Evolutionary conservation across 768 basidiomycete genomes (phyloP), one percentile per base, ranked within the genome.

Genomic region (Termitomyces sp.): DNA sequence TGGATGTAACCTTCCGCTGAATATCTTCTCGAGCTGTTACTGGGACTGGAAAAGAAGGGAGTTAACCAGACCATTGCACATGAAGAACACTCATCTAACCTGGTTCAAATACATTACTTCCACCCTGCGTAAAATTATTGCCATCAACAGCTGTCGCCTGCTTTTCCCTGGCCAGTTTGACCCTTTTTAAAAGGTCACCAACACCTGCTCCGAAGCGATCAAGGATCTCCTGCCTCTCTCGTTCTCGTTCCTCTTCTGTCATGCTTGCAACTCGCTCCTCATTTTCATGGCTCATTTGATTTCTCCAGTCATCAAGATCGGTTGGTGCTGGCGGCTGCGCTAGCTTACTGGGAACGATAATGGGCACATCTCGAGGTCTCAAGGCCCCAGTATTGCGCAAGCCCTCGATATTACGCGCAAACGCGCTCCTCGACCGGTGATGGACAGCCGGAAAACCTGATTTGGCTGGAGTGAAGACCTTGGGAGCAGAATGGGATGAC

Each of bases 151-250:
- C 12, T 47, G 56, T 54, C 41, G 47, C 56, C 62, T 64, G 32
- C 42, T 64, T 70, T 69, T 76, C 80, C 66, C 76, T 71, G 20
- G 78, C 76, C 48, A 75, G 70, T 57, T 74, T 77, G 20, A 81
- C 80, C 51, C 76, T 81, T 61, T 70, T 77, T 64, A 95, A 59
- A 3, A 91, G 68, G 42, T 85, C 84, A 3, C 76, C 75, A 10
- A 92, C 75, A 16, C 80, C 83, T 1, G 77, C 72, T 0, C 92
- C 93, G 64, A 95, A 85, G 42, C 81, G 78, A 56, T 89, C 84
- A 25, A 89, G 53, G 39, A 95, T 81, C 57, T 91, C 82, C 48
- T 70, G 70, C 41, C 76, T 74, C 66, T 89, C 91, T 49, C 79
- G 68, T 57, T 86, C 83, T 10, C 84, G 75, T 66, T 94, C 88